Conservation (phyloP, 768 basidiomycete genomes). For the Ramaria rubella region DNA sequence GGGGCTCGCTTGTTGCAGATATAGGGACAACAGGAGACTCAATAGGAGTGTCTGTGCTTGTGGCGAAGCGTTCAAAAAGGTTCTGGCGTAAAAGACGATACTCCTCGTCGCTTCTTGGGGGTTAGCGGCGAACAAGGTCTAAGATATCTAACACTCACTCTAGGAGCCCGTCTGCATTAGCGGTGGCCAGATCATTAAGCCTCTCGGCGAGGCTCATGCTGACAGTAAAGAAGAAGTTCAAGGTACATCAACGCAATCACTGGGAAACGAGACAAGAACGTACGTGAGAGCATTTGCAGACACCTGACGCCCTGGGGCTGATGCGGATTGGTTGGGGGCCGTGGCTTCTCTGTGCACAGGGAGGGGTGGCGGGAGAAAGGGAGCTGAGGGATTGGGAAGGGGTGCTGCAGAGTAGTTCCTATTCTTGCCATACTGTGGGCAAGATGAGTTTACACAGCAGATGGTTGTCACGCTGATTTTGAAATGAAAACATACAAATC, state of each 20-base stretch:
- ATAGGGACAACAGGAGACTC: slow-evolving; percentile 60
- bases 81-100: slow-evolving; percentile 80
- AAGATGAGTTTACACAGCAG: too few species aligned
- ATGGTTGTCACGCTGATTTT: too few species aligned
- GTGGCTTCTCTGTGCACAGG: not conserved
- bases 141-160: slow-evolving; percentile 40
- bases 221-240: slow-evolving; percentile 12
- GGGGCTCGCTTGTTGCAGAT: slow-evolving; percentile 15
- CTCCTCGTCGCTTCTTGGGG: slow-evolving; percentile 63
- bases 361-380: slow-evolving; percentile 7
- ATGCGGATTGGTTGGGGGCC: not conserved
- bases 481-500: slow-evolving; percentile 31
- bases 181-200: slow-evolving; percentile 71
- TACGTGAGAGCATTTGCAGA: slow-evolving; percentile 30
- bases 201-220: slow-evolving; percentile 76
- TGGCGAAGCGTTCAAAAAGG: slow-evolving; percentile 73
- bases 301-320: slow-evolving; percentile 16
- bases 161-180: slow-evolving; percentile 74
- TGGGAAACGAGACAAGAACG: slow-evolving; percentile 2
- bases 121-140: not conserved
- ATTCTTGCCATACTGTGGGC: slow-evolving; percentile 6
- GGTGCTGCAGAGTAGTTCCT: not conserved
- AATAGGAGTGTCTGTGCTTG: slow-evolving; percentile 47
- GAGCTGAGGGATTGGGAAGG: slow-evolving; percentile 12
- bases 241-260: slow-evolving; percentile 7